Evolutionary conservation across 768 basidiomycete genomes (phyloP).

Genomic region (Lentinula raphanica): DNA sequence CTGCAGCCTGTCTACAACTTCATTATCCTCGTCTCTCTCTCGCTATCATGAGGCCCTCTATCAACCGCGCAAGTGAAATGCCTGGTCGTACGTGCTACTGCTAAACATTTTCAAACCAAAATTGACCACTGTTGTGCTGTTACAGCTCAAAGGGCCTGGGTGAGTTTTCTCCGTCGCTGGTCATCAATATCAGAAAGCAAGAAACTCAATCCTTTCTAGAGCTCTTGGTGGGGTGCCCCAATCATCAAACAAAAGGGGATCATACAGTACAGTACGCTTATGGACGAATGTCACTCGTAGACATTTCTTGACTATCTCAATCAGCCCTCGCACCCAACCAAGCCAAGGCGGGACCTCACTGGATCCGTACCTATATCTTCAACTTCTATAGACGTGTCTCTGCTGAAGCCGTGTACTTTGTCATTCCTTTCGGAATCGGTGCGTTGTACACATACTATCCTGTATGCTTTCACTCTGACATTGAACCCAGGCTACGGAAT

Average conservation of each 20-base stretch:
- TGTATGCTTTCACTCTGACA: not conserved
- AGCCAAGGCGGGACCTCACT: constrained; percentile 65
- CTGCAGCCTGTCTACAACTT: too few species aligned
- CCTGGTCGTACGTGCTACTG: constrained; percentile 63
- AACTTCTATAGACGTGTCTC: constrained; percentile 80
- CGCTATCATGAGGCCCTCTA: constrained; percentile 57
- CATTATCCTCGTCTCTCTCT: constrained; percentile 11
- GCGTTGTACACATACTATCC: constrained; percentile 30
- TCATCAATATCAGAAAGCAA: not conserved
- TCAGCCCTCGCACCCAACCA: constrained; percentile 81
- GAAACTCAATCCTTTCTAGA: constrained; percentile 36
- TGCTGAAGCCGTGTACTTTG: constrained; percentile 71
- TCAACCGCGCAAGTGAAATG: constrained; percentile 66
- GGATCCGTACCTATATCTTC: constrained; percentile 73
- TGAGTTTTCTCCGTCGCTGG: too few species aligned
- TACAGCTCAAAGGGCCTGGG: constrained; percentile 69
- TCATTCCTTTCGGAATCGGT: constrained; percentile 76
- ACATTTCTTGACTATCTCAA: not conserved
- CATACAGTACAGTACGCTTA: constrained; percentile 71
- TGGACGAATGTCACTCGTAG: not conserved
- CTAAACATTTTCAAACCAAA: not conserved
- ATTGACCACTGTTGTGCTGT: constrained; percentile 7
- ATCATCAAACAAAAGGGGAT: constrained; percentile 73
- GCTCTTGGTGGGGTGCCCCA: constrained; percentile 87
- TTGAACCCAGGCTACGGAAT: constrained; percentile 52